phyloP scores from a whole-genome alignment of 1,284 basidiomycete genomes.

The Rhizopogon parksii region DNA sequence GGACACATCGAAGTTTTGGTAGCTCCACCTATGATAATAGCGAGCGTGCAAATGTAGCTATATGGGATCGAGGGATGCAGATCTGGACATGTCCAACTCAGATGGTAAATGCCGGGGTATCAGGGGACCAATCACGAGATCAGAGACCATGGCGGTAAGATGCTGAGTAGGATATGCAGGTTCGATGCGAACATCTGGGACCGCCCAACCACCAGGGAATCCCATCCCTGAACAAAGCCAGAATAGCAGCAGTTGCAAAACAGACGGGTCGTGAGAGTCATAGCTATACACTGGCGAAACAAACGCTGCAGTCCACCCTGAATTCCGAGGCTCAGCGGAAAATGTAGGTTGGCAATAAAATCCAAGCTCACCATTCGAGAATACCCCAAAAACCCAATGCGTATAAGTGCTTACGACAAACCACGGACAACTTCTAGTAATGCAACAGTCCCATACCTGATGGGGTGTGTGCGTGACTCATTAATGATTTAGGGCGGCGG shows the following conservation, averaged over 20 bases:
- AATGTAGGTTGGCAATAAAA: neutral
- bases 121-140: slow-evolving; percentile 25
- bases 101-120: neutral
- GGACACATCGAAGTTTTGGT: neutral
- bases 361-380: slow-evolving; percentile 45
- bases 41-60: neutral
- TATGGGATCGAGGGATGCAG: neutral
- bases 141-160: slow-evolving; percentile 36
- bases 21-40: neutral
- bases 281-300: slow-evolving; percentile 38
- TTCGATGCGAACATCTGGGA: slow-evolving; percentile 39
- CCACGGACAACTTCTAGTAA: slow-evolving; percentile 44
- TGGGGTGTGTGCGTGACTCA: slow-evolving; percentile 3
- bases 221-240: slow-evolving; percentile 48
- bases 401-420: slow-evolving; percentile 65
- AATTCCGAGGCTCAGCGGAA: slow-evolving; percentile 6
- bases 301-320: slow-evolving; percentile 51
- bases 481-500: slow-evolving; percentile 8
- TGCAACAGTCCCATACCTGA: slow-evolving; percentile 64
- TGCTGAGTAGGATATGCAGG: slow-evolving; percentile 24
- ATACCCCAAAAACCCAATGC: slow-evolving; percentile 66
- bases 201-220: slow-evolving; percentile 30
- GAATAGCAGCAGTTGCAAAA: slow-evolving; percentile 43
- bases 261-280: slow-evolving; percentile 35
- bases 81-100: neutral